A percentile compares a stretch with the other conserved stretches of the same genome.
These are phyloP conservation scores for Cladophialophora exuberans DNA, from an alignment of 2,329 filamentous ascomycete species.

Conservation along the genomic window DNA sequence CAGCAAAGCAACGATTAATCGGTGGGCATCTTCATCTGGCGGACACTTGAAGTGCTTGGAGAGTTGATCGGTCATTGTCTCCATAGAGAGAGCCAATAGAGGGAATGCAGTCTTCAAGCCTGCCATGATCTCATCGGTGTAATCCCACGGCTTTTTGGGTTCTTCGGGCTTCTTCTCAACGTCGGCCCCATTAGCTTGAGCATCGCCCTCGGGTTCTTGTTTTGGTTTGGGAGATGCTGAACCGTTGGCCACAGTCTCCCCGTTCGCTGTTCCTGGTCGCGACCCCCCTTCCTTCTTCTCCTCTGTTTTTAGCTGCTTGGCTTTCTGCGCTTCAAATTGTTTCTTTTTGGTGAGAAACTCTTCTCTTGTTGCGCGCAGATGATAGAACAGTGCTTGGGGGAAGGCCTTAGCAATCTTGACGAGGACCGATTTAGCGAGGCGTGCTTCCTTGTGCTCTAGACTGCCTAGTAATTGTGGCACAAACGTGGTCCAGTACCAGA, in stretches of 20 bases:
- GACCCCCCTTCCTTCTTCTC: constrained; percentile 33
- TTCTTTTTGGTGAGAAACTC: constrained; percentile 94
- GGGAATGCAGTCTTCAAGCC: constrained; percentile 97
- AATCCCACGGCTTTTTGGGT: constrained; percentile 87
- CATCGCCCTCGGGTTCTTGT: constrained; percentile 55
- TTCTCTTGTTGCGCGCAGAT: constrained; percentile 88
- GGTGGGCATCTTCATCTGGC: constrained; percentile 95
- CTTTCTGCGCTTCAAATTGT: constrained; percentile 33
- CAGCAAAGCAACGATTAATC: constrained; percentile 92
- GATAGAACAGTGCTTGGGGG: constrained; percentile 94
- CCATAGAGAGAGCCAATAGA: constrained; percentile 93
- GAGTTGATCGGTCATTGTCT: constrained; percentile 99
- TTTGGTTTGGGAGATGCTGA: constrained; percentile 51
- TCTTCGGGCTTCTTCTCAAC: constrained; percentile 39
- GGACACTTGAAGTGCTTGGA: constrained; percentile 99
- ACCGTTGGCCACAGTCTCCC: constrained; percentile 41
- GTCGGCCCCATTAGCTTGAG: constrained; percentile 44
- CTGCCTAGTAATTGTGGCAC: constrained; percentile 95
- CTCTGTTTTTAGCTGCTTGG: constrained; percentile 23
- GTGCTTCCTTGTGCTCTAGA: constrained; percentile 86
- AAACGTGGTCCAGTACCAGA: constrained; percentile 99
- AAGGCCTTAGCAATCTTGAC: constrained; percentile 94
- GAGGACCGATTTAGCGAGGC: constrained; percentile 81
- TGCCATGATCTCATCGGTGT: constrained; percentile 93
- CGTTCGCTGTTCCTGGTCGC: constrained; percentile 48